These are phyloP conservation scores for Trifolium dubium DNA, from an alignment of 306 rosid species.

Conservation along the genomic window DNA sequence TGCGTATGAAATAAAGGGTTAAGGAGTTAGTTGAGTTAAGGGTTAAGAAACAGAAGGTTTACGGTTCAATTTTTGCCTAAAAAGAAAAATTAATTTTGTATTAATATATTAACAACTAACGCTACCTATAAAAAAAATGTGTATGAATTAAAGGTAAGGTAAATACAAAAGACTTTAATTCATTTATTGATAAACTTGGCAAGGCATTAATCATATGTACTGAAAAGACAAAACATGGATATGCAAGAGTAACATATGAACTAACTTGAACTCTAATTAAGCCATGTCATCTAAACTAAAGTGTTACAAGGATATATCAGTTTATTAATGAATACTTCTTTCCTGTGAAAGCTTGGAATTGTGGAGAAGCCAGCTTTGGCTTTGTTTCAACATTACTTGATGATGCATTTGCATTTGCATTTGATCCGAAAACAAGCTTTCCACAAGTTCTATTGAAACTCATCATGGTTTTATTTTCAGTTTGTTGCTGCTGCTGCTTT, in stretches of 20 bases:
- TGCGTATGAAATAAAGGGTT: too few relatives aligned
- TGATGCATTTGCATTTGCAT: neutral
- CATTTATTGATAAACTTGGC: neutral
- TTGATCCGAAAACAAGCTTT: conserved; percentile 64
- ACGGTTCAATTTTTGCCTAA: too few relatives aligned
- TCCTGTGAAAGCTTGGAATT: conserved; percentile 61
- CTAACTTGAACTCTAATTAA: neutral
- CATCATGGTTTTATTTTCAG: conserved; percentile 35
- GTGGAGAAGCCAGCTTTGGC: conserved; percentile 13
- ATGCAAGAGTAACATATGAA: neutral
- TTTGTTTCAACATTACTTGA: conserved; percentile 20
- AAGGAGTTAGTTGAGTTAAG: too few relatives aligned
- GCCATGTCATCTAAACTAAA: neutral
- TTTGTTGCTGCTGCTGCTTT: conserved; percentile 41
- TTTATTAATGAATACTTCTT: conserved; percentile 56
- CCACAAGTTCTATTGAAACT: conserved; percentile 42
- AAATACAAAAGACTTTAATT: too few relatives aligned
- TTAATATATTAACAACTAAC: too few relatives aligned
- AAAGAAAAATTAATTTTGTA: too few relatives aligned
- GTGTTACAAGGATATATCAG: conserved; percentile 25
- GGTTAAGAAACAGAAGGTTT: too few relatives aligned
- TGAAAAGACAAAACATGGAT: neutral
- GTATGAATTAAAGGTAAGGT: too few relatives aligned
- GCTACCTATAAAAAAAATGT: too few relatives aligned
- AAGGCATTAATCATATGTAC: neutral